Evolutionary conservation across 2,329 filamentous ascomycete species (phyloP).

Genomic region (Scedosporium aurantiacum): DNA sequence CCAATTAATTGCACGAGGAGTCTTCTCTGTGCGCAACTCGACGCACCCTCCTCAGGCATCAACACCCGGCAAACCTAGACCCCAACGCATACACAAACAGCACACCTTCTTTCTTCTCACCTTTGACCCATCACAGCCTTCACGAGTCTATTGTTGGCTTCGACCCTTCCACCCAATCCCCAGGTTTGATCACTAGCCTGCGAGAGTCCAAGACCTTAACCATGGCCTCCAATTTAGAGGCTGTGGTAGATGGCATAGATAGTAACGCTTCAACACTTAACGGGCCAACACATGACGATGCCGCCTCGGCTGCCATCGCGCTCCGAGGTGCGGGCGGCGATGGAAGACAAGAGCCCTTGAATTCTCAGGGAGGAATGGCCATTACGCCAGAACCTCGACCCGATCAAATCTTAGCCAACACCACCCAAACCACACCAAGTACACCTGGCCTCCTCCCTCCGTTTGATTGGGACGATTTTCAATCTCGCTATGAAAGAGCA

Average conservation of each 20-base stretch:
- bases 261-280: background rate
- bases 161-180: too few relatives aligned
- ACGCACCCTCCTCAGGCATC: background rate
- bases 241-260: background rate
- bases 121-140: too few relatives aligned
- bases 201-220: too few relatives aligned
- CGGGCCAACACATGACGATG: background rate
- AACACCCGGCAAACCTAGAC: background rate
- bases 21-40: too few relatives aligned
- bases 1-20: too few relatives aligned
- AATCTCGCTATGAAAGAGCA: slow-evolving; percentile 55
- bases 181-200: too few relatives aligned
- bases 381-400: slow-evolving; percentile 9
- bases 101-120: background rate
- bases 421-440: slow-evolving; percentile 24
- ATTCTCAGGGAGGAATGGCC: background rate
- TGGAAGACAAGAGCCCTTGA: background rate
- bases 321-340: background rate
- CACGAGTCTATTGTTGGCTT: too few relatives aligned
- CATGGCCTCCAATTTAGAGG: background rate
- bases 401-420: slow-evolving; percentile 2
- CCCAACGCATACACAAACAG: background rate
- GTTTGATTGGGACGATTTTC: slow-evolving; percentile 72
- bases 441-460: slow-evolving; percentile 27
- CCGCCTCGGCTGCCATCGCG: background rate